phyloP scores from a whole-genome alignment of 2,329 filamentous ascomycete species.

The Blastomyces parvus region DNA sequence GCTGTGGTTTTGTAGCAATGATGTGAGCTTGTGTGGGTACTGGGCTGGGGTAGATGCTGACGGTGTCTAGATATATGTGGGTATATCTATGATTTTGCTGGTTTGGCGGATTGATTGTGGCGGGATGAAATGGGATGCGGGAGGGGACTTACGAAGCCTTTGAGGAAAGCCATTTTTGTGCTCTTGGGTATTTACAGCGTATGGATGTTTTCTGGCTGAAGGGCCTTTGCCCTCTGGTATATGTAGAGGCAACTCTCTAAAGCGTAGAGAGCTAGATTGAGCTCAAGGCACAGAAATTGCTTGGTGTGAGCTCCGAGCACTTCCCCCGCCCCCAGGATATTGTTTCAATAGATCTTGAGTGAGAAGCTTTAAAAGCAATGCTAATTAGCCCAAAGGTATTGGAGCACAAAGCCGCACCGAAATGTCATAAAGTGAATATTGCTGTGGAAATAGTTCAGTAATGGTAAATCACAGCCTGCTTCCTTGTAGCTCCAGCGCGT shows the following conservation, averaged over 20 bases:
- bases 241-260: neutral
- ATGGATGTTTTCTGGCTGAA: neutral
- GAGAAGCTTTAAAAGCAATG: neutral
- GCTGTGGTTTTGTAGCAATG: constrained; percentile 36
- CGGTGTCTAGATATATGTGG: too few species aligned
- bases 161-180: constrained; percentile 57
- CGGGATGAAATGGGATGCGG: neutral
- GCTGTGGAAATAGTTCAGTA: neutral
- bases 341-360: neutral
- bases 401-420: neutral
- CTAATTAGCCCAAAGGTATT: neutral
- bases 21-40: too few species aligned
- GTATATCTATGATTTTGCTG: too few species aligned
- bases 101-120: neutral
- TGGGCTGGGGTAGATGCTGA: too few species aligned
- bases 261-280: neutral
- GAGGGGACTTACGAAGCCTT: constrained; percentile 59
- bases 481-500: neutral
- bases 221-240: neutral
- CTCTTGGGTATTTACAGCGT: neutral
- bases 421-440: neutral
- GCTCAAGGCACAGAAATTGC: neutral
- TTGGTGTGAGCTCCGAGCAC: neutral
- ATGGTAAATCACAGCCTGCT: neutral
- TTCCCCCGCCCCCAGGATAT: neutral